A percentile compares a stretch with the other conserved stretches of the same genome.
These are phyloP conservation scores for Erysiphe neolycopersici DNA, from an alignment of 2,329 filamentous ascomycete species.

Conservation along the genomic window DNA sequence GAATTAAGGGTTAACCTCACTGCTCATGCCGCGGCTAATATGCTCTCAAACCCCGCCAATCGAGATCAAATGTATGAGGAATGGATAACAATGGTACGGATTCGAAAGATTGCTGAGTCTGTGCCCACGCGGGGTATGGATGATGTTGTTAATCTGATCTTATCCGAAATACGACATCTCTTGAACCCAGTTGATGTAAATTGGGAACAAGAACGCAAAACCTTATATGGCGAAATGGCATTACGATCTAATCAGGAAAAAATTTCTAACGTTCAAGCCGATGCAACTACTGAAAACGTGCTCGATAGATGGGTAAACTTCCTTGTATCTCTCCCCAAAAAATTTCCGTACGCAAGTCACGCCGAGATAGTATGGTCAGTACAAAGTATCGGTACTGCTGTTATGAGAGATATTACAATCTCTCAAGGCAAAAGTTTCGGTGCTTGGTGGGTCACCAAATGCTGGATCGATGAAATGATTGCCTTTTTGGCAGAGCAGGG, in stretches of 20 bases:
- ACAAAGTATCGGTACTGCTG: constrained; percentile 46
- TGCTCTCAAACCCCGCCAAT: constrained; percentile 70
- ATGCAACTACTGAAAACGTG: constrained; percentile 31
- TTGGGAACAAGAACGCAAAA: constrained; percentile 35
- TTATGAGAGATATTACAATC: constrained; percentile 59
- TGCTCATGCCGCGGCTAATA: constrained; percentile 78
- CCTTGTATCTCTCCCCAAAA: constrained; percentile 36
- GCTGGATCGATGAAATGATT: constrained; percentile 87
- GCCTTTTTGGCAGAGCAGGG: constrained; percentile 73
- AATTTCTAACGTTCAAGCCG: constrained; percentile 14
- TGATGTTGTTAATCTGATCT: constrained; percentile 32
- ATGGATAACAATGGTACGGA: constrained; percentile 43
- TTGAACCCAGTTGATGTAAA: constrained; percentile 40
- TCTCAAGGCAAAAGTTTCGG: constrained; percentile 55
- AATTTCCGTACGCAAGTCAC: constrained; percentile 48
- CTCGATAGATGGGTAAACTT: constrained; percentile 58
- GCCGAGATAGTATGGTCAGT: constrained; percentile 53
- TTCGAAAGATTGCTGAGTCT: constrained; percentile 35
- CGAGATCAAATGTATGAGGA: constrained; percentile 90
- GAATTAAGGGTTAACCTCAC: constrained; percentile 78
- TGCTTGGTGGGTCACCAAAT: constrained; percentile 89
- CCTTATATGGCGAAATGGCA: constrained; percentile 30
- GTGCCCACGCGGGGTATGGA: constrained; percentile 38
- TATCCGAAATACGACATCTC: constrained; percentile 42
- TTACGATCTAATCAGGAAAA: constrained; percentile 20